Evolutionary conservation across 169 alveolate species (phyloP).

Genomic region (Babesia ovis): DNA sequence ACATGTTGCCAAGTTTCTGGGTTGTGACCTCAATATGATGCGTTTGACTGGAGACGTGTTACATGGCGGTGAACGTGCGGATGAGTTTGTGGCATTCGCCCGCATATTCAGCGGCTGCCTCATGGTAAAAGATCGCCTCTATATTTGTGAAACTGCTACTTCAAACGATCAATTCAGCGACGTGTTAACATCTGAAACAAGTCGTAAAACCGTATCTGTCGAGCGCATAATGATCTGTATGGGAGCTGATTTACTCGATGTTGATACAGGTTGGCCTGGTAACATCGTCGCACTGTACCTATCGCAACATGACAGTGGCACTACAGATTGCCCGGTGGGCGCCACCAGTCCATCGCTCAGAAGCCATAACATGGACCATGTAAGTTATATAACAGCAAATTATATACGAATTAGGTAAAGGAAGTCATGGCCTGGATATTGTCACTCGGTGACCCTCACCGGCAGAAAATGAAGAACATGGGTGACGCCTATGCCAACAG

Average conservation of each 20-base stretch:
- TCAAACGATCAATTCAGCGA: background rate
- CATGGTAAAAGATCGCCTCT: constrained; percentile 69
- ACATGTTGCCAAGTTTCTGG: constrained; percentile 74
- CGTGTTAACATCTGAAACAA: constrained; percentile 5
- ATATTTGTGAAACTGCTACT: constrained; percentile 66
- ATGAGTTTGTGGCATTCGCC: constrained; percentile 81
- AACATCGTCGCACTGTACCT: constrained; percentile 77
- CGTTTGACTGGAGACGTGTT: constrained; percentile 73
- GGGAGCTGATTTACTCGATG: constrained; percentile 83
- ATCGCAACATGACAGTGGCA: constrained; percentile 31
- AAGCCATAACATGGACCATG: constrained; percentile 22
- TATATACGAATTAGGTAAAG: constrained; percentile 29
- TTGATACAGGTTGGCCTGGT: constrained; percentile 74
- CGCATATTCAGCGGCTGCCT: constrained; percentile 80
- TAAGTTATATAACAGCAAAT: background rate
- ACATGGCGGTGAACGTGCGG: constrained; percentile 74
- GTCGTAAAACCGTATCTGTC: constrained; percentile 12
- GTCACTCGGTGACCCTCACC: constrained; percentile 64
- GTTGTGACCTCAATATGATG: constrained; percentile 70
- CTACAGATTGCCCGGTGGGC: background rate
- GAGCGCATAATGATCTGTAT: constrained; percentile 68
- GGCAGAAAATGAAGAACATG: constrained; percentile 39
- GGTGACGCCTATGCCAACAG: constrained; percentile 55
- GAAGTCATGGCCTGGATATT: constrained; percentile 71
- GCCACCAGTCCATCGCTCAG: background rate